Conservation (phyloP, 495 filamentous ascomycete genomes). For the Oidiodendron maius region DNA sequence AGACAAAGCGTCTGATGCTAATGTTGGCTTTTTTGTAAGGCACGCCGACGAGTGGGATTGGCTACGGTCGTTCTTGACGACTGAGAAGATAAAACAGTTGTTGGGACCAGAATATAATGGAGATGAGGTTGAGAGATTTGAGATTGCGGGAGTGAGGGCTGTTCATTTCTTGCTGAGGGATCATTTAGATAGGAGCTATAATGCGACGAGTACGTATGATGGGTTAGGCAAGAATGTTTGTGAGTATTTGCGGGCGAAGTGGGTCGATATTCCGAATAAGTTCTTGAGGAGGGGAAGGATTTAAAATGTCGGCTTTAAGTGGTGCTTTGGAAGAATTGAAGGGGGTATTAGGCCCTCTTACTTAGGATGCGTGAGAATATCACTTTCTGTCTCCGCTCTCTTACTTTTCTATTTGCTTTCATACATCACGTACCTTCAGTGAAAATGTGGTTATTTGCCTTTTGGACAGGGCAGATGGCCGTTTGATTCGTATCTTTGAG, state of each 20-base stretch:
- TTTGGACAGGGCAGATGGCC: no score
- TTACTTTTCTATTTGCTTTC: no score
- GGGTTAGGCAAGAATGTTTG: constrained; percentile 52
- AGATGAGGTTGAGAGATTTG: constrained; percentile 1
- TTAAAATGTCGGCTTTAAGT: no score
- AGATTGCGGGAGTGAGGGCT: constrained; percentile 20
- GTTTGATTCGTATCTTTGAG: no score
- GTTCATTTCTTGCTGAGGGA: constrained; percentile 54
- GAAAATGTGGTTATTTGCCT: no score
- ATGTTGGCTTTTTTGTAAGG: constrained; percentile 27
- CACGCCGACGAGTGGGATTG: constrained; percentile 26
- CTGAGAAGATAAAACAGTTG: constrained; percentile 22
- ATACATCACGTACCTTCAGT: no score
- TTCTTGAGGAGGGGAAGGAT: background rate
- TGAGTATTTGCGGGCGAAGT: constrained; percentile 41
- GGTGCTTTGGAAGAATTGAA: no score
- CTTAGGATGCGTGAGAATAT: no score
- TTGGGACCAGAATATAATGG: constrained; percentile 27
- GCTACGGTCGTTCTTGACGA: constrained; percentile 24
- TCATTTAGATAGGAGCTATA: constrained; percentile 45
- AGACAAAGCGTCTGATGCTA: constrained; percentile 29
- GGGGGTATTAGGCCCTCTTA: no score
- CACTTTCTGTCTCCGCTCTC: no score
- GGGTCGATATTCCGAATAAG: constrained; percentile 6
- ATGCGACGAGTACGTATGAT: constrained; percentile 40